Conservation (phyloP, 805 yeast species). For the Yarrowia phangngaensis region DNA sequence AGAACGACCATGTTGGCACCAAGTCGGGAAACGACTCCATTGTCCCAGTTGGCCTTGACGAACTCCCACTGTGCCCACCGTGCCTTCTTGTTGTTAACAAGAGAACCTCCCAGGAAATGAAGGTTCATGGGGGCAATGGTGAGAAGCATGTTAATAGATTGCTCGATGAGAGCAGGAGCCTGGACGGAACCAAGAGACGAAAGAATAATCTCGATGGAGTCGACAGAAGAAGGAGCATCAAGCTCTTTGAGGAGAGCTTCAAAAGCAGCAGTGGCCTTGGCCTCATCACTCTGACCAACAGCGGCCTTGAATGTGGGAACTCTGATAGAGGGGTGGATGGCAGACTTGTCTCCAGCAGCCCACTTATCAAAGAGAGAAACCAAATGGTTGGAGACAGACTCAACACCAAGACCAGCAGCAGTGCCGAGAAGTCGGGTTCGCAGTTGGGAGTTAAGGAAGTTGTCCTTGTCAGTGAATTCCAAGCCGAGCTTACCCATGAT, state of each 20-base stretch:
- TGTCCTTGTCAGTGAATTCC: slow-evolving; percentile 54
- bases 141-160: slow-evolving; percentile 43
- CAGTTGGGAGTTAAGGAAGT: slow-evolving; percentile 58
- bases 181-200: slow-evolving; percentile 51
- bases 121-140: slow-evolving; percentile 54
- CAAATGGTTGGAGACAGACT: slow-evolving; percentile 46
- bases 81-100: slow-evolving; percentile 47
- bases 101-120: slow-evolving; percentile 48
- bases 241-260: slow-evolving; percentile 48
- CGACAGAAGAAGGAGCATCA: slow-evolving; percentile 50
- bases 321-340: slow-evolving; percentile 51
- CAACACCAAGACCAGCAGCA: slow-evolving; percentile 54
- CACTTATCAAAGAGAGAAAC: slow-evolving; percentile 42
- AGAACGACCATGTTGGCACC: slow-evolving; percentile 50
- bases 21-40: slow-evolving; percentile 44
- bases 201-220: slow-evolving; percentile 54
- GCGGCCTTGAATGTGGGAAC: slow-evolving; percentile 45
- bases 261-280: slow-evolving; percentile 41
- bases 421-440: slow-evolving; percentile 57
- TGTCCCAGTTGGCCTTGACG: slow-evolving; percentile 48
- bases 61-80: slow-evolving; percentile 49
- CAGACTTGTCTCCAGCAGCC: slow-evolving; percentile 45
- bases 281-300: slow-evolving; percentile 41
- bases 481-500: slow-evolving; percentile 56
- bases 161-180: slow-evolving; percentile 41